Evolutionary conservation across 495 filamentous ascomycete species (phyloP), one percentile per base, ranked within the genome.

Genomic region (Daldinia bambusicola): DNA sequence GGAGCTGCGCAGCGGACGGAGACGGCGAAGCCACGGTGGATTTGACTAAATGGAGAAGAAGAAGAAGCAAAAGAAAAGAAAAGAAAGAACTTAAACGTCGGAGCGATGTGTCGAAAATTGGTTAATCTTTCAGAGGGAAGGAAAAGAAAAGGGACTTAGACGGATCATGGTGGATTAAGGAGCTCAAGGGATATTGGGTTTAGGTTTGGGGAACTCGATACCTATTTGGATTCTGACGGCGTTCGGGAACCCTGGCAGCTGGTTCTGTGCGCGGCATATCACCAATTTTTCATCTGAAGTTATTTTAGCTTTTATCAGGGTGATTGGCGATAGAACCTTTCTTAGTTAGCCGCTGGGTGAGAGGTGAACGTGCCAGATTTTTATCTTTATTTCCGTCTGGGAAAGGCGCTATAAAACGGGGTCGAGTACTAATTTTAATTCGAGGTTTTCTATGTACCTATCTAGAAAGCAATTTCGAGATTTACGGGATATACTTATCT

Each of bases 1-100:
- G 61, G 87, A 90, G 72, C 78, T 91, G 40, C 79, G 83, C 50
- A 80, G 79, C 41, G 81, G 82, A 4, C 74, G 83, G 37, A 73
- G 82, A 61, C 73, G 82, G 58, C 75, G 82, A 12, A 83, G 81
- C 65, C 79, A 78, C 2, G 73, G 78, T 0, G 13, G 61, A 31
- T 61, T 66, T 18, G 70, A 73, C 30, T 73, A 65, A 48, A 30
- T 53, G 43, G 32, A 31, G 53, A 26, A 51, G 48, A 6, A 32
- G 31, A n/a, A n/a, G 18, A 43, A 9, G 22, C n/a, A 36, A 7
- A 36, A 36, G 34, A 9, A 41, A 26, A 26, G 30, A 43, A 9
- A 32, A 26, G 9, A 7, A 36, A 6, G 1, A 9, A 41, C 10
- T 13, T n/a, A n/a, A n/a, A n/a, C n/a, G 31, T 12, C 8, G 30